Evolutionary conservation across 305 asterid species (phyloP).

Genomic region (Coffea humblotiana): DNA sequence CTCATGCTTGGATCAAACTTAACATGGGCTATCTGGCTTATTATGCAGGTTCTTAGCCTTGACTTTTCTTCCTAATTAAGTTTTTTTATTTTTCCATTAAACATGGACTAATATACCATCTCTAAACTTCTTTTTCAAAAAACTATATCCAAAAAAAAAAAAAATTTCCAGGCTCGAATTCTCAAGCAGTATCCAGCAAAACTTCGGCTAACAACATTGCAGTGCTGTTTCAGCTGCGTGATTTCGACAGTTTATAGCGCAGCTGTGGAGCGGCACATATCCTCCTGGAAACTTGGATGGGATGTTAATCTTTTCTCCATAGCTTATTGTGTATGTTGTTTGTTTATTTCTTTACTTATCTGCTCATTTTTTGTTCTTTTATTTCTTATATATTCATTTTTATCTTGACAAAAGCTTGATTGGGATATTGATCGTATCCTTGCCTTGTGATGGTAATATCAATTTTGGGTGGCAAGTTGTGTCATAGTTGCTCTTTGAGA

Average conservation of each 20-base stretch:
- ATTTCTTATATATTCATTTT: too few species aligned
- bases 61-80: not conserved
- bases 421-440: too few species aligned
- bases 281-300: constrained; percentile 61
- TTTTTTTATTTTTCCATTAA: not conserved
- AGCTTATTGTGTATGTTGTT: constrained; percentile 56
- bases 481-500: not conserved
- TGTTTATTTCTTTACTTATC: too few species aligned
- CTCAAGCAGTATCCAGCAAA: constrained; percentile 55
- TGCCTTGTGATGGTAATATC: not conserved
- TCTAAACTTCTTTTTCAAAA: not conserved
- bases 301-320: constrained; percentile 56
- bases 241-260: constrained; percentile 54
- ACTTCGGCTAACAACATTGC: constrained; percentile 44
- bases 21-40: constrained; percentile 52
- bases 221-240: constrained; percentile 48
- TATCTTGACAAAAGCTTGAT: not conserved
- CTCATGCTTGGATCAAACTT: constrained; percentile 37
- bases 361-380: not conserved
- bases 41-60: constrained; percentile 43
- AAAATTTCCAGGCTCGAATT: constrained; percentile 39
- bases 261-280: constrained; percentile 42
- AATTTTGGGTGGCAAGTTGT: constrained; percentile 5
- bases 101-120: not conserved
- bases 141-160: too few species aligned